Conservation (phyloP, 2,329 filamentous ascomycete species). For the Gyromitra esculenta region DNA sequence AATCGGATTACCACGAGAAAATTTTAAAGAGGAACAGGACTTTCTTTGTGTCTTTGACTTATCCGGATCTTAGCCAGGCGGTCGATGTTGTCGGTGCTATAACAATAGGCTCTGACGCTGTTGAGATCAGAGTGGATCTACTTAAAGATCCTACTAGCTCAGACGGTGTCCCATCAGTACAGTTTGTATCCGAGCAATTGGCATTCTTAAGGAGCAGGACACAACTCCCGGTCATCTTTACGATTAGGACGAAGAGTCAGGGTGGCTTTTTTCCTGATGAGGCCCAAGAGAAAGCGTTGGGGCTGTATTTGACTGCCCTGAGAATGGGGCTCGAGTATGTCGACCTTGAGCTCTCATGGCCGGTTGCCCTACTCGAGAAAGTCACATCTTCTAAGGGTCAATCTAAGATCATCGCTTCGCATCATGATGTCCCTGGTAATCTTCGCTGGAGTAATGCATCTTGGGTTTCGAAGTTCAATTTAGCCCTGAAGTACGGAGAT, state of each 20-base stretch:
- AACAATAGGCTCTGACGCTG: slow-evolving; percentile 86
- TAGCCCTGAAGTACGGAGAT: slow-evolving; percentile 87
- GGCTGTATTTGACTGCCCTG: slow-evolving; percentile 80
- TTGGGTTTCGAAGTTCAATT: slow-evolving; percentile 91
- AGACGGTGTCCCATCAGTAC: slow-evolving; percentile 69
- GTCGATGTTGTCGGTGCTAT: slow-evolving; percentile 70
- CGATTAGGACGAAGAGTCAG: slow-evolving; percentile 83
- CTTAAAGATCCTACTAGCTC: slow-evolving; percentile 74
- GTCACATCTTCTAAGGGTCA: slow-evolving; percentile 73
- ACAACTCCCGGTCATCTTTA: slow-evolving; percentile 87
- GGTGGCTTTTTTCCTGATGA: slow-evolving; percentile 87
- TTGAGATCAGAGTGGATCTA: slow-evolving; percentile 92
- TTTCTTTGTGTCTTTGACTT: slow-evolving; percentile 92
- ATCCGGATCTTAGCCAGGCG: slow-evolving; percentile 75
- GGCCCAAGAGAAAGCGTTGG: slow-evolving; percentile 74
- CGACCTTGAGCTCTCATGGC: slow-evolving; percentile 89
- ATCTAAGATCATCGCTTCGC: slow-evolving; percentile 90
- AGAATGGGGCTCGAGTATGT: slow-evolving; percentile 90
- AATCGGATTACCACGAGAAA: slow-evolving; percentile 67
- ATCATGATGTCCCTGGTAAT: slow-evolving; percentile 83
- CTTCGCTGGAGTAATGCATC: slow-evolving; percentile 92
- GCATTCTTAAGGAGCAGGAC: slow-evolving; percentile 78
- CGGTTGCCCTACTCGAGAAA: slow-evolving; percentile 75
- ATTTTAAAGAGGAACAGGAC: slow-evolving; percentile 75
- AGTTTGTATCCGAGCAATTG: slow-evolving; percentile 84